Evolutionary conservation across 768 basidiomycete genomes (phyloP).

Genomic region (Galerina marginata): DNA sequence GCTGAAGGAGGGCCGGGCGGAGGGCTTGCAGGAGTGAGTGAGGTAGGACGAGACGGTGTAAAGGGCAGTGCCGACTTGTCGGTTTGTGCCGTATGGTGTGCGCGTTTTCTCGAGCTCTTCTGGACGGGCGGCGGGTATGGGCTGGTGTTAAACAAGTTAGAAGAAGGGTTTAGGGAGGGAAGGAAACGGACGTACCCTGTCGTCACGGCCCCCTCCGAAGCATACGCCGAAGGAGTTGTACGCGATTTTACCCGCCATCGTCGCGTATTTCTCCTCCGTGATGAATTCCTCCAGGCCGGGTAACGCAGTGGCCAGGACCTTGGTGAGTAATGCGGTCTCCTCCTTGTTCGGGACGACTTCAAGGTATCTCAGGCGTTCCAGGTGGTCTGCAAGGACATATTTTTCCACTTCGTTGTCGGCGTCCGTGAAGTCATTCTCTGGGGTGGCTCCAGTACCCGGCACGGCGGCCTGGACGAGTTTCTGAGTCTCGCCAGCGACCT

Average conservation of each 20-base stretch:
- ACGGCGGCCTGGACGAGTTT: constrained; percentile 51
- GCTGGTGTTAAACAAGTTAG: constrained; percentile 42
- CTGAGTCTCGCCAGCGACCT: constrained; percentile 66
- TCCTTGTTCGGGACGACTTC: constrained; percentile 55
- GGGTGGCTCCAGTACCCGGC: constrained; percentile 13
- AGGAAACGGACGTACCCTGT: constrained; percentile 56
- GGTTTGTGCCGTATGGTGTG: constrained; percentile 75
- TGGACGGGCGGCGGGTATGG: constrained; percentile 54
- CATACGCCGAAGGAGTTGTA: constrained; percentile 83
- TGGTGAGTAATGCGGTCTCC: constrained; percentile 54
- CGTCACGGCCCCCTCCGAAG: constrained; percentile 67
- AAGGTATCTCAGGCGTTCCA: constrained; percentile 75
- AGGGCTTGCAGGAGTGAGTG: constrained; percentile 76
- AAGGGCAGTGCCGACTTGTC: constrained; percentile 77
- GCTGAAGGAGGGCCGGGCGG: constrained; percentile 66
- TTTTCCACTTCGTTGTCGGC: constrained; percentile 47
- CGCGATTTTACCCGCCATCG: constrained; percentile 69
- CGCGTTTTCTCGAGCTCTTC: constrained; percentile 79
- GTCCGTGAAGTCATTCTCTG: constrained; percentile 48
- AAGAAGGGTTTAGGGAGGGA: not conserved
- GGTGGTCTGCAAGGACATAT: constrained; percentile 75
- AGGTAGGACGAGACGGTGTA: constrained; percentile 82
- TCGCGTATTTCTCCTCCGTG: constrained; percentile 63
- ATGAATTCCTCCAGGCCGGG: constrained; percentile 78
- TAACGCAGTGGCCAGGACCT: constrained; percentile 63